These are phyloP conservation scores for Kwoniella shivajii DNA, from an alignment of 1,284 basidiomycete genomes.

Conservation along the genomic window DNA sequence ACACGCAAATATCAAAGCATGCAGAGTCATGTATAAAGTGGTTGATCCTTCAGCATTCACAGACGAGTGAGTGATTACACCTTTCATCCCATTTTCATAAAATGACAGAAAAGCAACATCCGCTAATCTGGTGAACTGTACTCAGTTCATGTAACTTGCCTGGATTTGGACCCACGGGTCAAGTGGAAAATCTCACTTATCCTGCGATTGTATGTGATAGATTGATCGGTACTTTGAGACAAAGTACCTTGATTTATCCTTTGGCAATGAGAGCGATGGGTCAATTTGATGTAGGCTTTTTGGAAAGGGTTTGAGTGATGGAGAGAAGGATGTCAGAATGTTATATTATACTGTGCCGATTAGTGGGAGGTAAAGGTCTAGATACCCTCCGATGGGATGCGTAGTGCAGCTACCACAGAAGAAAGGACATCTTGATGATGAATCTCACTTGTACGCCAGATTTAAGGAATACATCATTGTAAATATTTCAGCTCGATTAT, in stretches of 20 bases:
- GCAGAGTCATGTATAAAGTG: conserved; percentile 45
- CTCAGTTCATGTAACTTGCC: conserved; percentile 15
- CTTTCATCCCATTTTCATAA: background rate
- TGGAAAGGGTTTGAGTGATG: conserved; percentile 36
- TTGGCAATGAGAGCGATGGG: conserved; percentile 32
- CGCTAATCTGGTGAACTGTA: background rate
- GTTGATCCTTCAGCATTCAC: conserved; percentile 3
- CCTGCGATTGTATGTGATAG: conserved; percentile 32
- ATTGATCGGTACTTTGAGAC: conserved; percentile 30
- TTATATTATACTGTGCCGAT: too few relatives aligned
- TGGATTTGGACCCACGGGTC: conserved; percentile 27
- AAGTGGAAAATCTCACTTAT: conserved; percentile 44
- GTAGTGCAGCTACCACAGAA: too few relatives aligned
- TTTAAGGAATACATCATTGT: too few relatives aligned
- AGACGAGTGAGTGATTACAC: conserved; percentile 11
- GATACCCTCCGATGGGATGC: too few relatives aligned
- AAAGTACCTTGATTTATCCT: conserved; percentile 40
- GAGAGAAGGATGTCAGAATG: too few relatives aligned
- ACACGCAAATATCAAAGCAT: conserved; percentile 23
- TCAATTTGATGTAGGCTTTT: conserved; percentile 44
- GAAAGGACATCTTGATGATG: too few relatives aligned
- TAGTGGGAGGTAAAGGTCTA: too few relatives aligned
- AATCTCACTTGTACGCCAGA: too few relatives aligned
- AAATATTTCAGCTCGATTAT: too few relatives aligned
- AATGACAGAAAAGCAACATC: too few relatives aligned